Evolutionary conservation across 768 basidiomycete species (phyloP), one percentile per base, ranked within the genome.

Genomic region (Cyclocybe cylindracea): DNA sequence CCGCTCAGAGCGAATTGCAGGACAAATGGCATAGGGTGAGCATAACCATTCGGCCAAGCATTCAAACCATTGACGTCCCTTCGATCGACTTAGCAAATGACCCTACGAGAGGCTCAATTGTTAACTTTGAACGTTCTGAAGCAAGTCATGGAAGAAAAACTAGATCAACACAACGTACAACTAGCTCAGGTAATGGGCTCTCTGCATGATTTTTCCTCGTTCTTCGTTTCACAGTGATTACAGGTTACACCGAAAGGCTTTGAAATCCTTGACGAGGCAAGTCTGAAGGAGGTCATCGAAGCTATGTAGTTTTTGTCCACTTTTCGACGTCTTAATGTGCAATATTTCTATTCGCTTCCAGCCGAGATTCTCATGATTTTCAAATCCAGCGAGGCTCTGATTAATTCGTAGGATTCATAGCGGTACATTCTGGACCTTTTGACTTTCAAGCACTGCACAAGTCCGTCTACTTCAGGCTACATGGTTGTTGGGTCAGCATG

Each of bases 91-190:
- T 61, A 98, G 96, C 86, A 86, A 83, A 96, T 98, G 86, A 86
- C 89, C 7, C 75, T 98, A 18, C 71, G 78, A 58, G 94, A 97
- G 70, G 97, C 94, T 0, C 92, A 98, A 60, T 76, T 82, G 36
- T 74, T 98, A 56, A 88, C 91, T 3, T 74, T 98, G 46, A 86
- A 84, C 56, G 92, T 98, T 41, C 76, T 98, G 56, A 98, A 99
- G 75, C 94, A 98, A 74, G 97, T 98, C 39, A 99, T 98, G 97
- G 97, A 98, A 70, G 97, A 98, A 75, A 98, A 97, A 69, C 82
- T 99, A 39, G 96, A 98, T 71, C 92, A 97, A 61, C 95, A 98
- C 75, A 98, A 99, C 61, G 95, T 98, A 19, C 95, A 98, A 70
- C 78, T 99, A 10, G 94, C 96, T 46, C 94, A 95, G 80, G 95